Conservation (phyloP, 2,329 filamentous ascomycete species). For the Bimuria novae-zelandiae region DNA sequence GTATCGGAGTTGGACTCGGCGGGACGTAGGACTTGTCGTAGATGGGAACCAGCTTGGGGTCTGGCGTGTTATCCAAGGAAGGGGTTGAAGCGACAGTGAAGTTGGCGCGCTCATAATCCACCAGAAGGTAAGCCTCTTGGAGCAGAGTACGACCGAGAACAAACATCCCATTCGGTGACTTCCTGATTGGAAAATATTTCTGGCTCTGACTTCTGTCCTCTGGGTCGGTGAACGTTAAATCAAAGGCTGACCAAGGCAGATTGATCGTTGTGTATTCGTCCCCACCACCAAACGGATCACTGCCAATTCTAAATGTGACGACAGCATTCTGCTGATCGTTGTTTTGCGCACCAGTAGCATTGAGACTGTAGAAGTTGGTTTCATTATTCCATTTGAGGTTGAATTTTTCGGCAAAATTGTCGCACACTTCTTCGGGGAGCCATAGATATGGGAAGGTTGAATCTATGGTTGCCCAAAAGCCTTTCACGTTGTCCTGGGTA, state of each 20-base stretch:
- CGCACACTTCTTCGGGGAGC: conserved; percentile 41
- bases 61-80: conserved; percentile 27
- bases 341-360: conserved; percentile 25
- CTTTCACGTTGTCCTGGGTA: conserved; percentile 5
- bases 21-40: conserved; percentile 23
- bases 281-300: conserved; percentile 9
- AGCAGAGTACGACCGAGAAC: conserved; percentile 43
- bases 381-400: conserved; percentile 39
- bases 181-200: conserved; percentile 41
- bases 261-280: conserved; percentile 23
- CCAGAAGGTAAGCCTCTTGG: conserved; percentile 45
- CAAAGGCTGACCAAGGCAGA: conserved; percentile 38
- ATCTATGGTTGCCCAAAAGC: conserved; percentile 43
- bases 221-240: conserved; percentile 18
- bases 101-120: conserved; percentile 43
- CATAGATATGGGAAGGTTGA: conserved; percentile 45
- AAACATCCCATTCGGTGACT: conserved; percentile 25
- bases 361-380: conserved; percentile 42
- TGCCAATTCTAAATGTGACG: conserved; percentile 31
- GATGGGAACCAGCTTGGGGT: conserved; percentile 27
- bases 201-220: conserved; percentile 13
- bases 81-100: conserved; percentile 38
- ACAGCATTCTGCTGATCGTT: conserved; percentile 34
- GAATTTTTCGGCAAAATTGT: conserved; percentile 43
- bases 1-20: conserved; percentile 6